phyloP scores from a whole-genome alignment of 257 asterid genomes.

The Solanum raphanifolium region DNA sequence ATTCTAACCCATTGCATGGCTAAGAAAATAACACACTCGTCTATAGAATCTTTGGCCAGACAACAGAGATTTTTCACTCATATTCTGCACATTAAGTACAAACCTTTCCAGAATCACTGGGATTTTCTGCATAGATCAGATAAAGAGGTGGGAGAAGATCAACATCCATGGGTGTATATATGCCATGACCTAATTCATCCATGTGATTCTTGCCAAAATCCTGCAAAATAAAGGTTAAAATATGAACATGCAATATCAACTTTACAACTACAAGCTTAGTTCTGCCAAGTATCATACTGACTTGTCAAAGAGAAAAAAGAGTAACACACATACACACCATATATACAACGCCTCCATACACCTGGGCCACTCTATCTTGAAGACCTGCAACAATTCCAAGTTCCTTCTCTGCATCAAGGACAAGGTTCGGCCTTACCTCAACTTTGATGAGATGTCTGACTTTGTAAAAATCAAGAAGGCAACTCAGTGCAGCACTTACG shows the following conservation, averaged over 20 bases:
- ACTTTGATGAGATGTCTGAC: slow-evolving; percentile 76
- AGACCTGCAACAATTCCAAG: slow-evolving; percentile 97
- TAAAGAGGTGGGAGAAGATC: slow-evolving; percentile 74
- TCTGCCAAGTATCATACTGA: not conserved
- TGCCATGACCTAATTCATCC: slow-evolving; percentile 81
- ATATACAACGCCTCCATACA: slow-evolving; percentile 88
- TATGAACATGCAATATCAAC: not conserved
- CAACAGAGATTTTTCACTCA: not conserved
- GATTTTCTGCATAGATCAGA: slow-evolving; percentile 87
- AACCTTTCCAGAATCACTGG: slow-evolving; percentile 96
- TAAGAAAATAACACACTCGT: not conserved
- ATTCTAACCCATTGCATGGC: not conserved
- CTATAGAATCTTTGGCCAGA: not conserved
- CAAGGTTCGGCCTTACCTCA: slow-evolving; percentile 77
- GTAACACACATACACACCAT: slow-evolving; percentile 42
- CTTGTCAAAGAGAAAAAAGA: not conserved
- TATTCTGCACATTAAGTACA: not conserved
- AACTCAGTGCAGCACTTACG: slow-evolving; percentile 91
- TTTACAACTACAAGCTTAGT: not conserved
- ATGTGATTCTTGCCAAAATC: slow-evolving; percentile 69
- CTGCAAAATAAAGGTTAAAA: slow-evolving; percentile 17
- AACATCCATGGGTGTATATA: slow-evolving; percentile 59
- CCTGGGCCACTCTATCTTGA: slow-evolving; percentile 96
- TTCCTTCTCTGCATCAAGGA: slow-evolving; percentile 89
- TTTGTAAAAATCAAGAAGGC: slow-evolving; percentile 86